phyloP scores from a whole-genome alignment of 83 land plant species.

The Picea engelmannii region DNA sequence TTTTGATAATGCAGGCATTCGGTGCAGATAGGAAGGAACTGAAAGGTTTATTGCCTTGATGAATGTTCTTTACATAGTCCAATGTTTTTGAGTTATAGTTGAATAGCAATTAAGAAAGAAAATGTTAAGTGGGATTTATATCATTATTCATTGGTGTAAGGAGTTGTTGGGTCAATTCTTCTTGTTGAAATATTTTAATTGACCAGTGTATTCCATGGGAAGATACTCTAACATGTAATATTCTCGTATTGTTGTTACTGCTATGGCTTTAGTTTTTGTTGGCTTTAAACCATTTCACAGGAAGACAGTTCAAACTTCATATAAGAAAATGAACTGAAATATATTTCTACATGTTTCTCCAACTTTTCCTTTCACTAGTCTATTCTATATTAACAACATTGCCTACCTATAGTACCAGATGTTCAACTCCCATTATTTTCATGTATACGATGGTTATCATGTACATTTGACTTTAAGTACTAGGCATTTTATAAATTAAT shows the following conservation, averaged over 20 bases:
- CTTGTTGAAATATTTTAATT: background rate
- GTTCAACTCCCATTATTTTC: background rate
- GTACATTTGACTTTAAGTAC: background rate
- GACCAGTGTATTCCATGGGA: no score
- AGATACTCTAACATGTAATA: no score
- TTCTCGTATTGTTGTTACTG: no score
- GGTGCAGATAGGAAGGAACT: constrained; percentile 75
- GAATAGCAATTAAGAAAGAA: background rate
- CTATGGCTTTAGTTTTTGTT: no score
- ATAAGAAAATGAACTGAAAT: background rate
- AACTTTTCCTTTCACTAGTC: background rate
- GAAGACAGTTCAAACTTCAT: background rate
- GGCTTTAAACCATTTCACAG: no score
- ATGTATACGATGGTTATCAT: background rate
- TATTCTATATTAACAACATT: background rate
- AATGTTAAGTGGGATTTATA: background rate
- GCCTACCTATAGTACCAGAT: background rate
- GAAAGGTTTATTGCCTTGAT: constrained; percentile 55
- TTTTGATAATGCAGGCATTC: constrained; percentile 43
- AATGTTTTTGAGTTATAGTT: background rate
- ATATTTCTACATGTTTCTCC: background rate
- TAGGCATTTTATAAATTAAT: background rate
- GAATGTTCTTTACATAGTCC: background rate
- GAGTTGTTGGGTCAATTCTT: background rate
- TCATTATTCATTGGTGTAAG: background rate